phyloP scores from a whole-genome alignment of 2,329 filamentous ascomycete species.

The Penicillium concentricum region DNA sequence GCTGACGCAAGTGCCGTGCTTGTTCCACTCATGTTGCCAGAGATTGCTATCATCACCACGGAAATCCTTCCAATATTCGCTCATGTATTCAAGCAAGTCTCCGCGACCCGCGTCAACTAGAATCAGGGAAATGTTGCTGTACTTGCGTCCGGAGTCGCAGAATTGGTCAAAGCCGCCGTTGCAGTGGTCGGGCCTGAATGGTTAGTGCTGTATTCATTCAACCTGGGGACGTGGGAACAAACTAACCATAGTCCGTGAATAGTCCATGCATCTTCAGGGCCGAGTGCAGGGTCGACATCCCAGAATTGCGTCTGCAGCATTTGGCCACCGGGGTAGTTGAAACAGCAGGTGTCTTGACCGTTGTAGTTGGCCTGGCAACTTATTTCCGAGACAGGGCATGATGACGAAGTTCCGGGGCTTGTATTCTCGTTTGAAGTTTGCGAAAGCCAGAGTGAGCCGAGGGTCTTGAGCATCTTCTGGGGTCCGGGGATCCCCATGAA shows the following conservation, averaged over 20 bases:
- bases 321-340: constrained; percentile 69
- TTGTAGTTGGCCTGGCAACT: constrained; percentile 65
- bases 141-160: constrained; percentile 62
- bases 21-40: constrained; percentile 74
- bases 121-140: constrained; percentile 65
- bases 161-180: constrained; percentile 67
- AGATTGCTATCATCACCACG: constrained; percentile 62
- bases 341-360: constrained; percentile 68
- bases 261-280: constrained; percentile 70
- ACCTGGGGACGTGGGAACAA: background rate
- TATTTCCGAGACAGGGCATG: constrained; percentile 43
- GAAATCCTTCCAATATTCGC: constrained; percentile 70
- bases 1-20: constrained; percentile 73
- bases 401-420: constrained; percentile 11
- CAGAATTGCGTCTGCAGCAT: constrained; percentile 76
- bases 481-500: constrained; percentile 32
- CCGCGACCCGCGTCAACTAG: constrained; percentile 55
- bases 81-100: constrained; percentile 65
- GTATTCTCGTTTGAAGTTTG: constrained; percentile 13
- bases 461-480: constrained; percentile 35
- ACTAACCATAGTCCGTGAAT: constrained; percentile 66
- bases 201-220: background rate
- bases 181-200: constrained; percentile 61
- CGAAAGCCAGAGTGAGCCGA: constrained; percentile 33
- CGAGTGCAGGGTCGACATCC: constrained; percentile 65